Conservation (phyloP, 192 early-diverging fungal genomes). For the Podila verticillata region DNA sequence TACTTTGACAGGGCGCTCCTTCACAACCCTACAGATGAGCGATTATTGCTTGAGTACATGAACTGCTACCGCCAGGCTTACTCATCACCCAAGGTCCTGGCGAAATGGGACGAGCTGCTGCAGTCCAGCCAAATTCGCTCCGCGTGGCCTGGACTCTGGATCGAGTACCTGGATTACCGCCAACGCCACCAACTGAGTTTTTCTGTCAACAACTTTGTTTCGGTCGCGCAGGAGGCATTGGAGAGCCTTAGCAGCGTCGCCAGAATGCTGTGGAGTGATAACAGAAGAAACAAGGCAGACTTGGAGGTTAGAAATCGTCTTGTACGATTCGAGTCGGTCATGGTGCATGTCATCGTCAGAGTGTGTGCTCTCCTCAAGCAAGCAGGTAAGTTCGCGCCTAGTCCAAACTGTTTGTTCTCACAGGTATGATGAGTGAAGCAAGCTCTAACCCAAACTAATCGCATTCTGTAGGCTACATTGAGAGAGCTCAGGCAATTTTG, state of each 20-base stretch:
- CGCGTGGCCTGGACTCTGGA: constrained; percentile 60
- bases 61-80: constrained; percentile 56
- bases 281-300: background rate
- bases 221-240: constrained; percentile 58
- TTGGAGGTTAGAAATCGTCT: constrained; percentile 16
- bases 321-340: constrained; percentile 54
- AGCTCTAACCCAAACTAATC: background rate
- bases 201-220: constrained; percentile 54
- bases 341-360: constrained; percentile 61
- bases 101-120: constrained; percentile 64
- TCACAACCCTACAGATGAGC: constrained; percentile 57
- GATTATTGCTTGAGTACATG: constrained; percentile 56
- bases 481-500: constrained; percentile 57
- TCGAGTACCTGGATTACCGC: constrained; percentile 64
- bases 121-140: constrained; percentile 19
- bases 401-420: background rate
- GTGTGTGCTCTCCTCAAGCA: constrained; percentile 62
- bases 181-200: constrained; percentile 66
- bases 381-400: constrained; percentile 51
- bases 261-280: constrained; percentile 4
- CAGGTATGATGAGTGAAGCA: background rate
- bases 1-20: constrained; percentile 65
- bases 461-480: constrained; percentile 54
- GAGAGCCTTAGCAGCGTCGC: constrained; percentile 36
- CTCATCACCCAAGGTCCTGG: constrained; percentile 56